These are phyloP conservation scores for Colletotrichum scovillei DNA, from an alignment of 2,329 filamentous ascomycete genomes.

Conservation along the genomic window DNA sequence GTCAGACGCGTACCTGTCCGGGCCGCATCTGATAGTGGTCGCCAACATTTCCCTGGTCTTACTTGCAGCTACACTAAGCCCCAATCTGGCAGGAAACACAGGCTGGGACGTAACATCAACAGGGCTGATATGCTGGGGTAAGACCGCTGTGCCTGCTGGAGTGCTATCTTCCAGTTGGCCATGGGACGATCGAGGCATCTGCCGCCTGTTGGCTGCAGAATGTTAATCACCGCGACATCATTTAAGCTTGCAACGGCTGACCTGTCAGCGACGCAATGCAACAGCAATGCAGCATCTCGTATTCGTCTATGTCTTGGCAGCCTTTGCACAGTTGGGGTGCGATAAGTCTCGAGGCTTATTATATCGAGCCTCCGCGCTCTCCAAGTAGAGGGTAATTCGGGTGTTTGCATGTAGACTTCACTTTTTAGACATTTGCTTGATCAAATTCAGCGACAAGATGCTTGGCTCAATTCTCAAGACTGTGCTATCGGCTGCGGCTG, in stretches of 20 bases:
- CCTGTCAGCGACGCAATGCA: conserved; percentile 14
- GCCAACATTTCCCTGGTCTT: not conserved
- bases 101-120: conserved; percentile 5
- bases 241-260: not conserved
- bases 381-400: too few species aligned
- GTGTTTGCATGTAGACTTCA: not conserved
- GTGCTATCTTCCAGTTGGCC: not conserved
- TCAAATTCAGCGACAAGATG: not conserved
- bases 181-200: not conserved
- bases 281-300: conserved; percentile 22
- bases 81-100: conserved; percentile 14
- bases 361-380: not conserved
- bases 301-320: conserved; percentile 31
- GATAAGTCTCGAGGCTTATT: not conserved
- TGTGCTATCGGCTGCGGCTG: conserved; percentile 37
- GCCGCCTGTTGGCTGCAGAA: conserved; percentile 1
- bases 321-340: not conserved
- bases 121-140: conserved; percentile 13
- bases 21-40: not conserved
- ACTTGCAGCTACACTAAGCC: conserved; percentile 16
- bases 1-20: not conserved
- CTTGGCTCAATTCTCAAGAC: not conserved
- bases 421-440: not conserved
- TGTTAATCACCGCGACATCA: not conserved
- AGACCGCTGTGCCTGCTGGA: not conserved